phyloP scores from a whole-genome alignment of 805 yeast species.

The Cyberlindnera maritima region DNA sequence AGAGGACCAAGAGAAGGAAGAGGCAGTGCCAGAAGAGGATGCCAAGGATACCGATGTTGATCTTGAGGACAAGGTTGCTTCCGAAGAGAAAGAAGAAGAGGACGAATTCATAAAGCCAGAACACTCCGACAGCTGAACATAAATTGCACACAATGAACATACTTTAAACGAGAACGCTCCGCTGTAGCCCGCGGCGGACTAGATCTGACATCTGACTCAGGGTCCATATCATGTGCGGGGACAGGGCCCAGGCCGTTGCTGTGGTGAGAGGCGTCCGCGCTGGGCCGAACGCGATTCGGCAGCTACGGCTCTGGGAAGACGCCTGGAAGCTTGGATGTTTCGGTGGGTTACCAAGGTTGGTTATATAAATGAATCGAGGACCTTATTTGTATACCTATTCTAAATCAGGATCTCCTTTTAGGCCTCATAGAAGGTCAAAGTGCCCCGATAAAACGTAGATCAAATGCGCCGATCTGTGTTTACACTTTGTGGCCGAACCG shows the following conservation, averaged over 20 bases:
- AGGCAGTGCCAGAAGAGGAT: background rate
- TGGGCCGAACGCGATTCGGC: no score
- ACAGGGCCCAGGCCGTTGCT: no score
- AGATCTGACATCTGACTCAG: no score
- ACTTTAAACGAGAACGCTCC: background rate
- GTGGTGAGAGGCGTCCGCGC: no score
- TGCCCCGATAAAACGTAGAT: background rate
- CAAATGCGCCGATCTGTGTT: constrained; percentile 1
- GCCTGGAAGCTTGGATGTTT: no score
- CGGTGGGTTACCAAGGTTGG: no score
- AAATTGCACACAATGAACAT: background rate
- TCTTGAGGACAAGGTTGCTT: background rate
- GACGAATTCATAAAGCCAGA: background rate
- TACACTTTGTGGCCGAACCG: constrained; percentile 3
- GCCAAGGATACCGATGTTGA: background rate
- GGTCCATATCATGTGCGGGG: no score
- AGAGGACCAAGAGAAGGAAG: background rate
- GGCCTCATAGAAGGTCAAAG: background rate
- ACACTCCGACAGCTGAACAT: background rate
- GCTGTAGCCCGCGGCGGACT: no score
- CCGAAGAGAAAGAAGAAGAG: background rate
- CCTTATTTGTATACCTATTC: background rate
- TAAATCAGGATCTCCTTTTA: constrained; percentile 4
- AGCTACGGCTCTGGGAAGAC: no score
- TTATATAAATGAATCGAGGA: no score